phyloP scores from a whole-genome alignment of 2,329 filamentous ascomycete genomes.

The Huntiella savannae region DNA sequence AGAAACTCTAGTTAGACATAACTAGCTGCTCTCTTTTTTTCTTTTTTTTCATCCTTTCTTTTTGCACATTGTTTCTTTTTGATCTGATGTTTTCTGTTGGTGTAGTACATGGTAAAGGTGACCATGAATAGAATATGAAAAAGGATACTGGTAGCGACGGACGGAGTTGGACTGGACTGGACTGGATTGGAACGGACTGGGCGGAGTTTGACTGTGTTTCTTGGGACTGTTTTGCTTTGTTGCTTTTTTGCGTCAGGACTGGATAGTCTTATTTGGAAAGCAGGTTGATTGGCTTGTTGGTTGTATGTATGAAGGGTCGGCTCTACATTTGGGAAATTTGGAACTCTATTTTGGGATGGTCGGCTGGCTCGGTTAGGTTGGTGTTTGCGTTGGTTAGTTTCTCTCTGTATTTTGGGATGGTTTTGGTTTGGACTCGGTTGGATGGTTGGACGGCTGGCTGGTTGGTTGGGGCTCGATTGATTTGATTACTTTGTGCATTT shows the following conservation, averaged over 20 bases:
- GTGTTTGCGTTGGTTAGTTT: neutral
- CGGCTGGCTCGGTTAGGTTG: neutral
- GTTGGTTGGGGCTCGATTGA: constrained; percentile 1
- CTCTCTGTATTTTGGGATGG: neutral
- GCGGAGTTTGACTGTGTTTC: constrained; percentile 10
- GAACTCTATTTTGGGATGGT: neutral
- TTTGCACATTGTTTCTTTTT: constrained; percentile 11
- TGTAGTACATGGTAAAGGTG: too few relatives aligned
- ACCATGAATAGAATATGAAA: too few relatives aligned
- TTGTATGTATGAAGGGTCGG: constrained; percentile 1
- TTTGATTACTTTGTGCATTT: constrained; percentile 5
- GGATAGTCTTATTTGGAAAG: neutral
- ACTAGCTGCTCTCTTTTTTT: constrained; percentile 4
- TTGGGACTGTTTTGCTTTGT: neutral
- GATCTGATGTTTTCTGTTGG: neutral
- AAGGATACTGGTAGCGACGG: too few relatives aligned
- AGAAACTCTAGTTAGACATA: neutral
- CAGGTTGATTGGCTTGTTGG: constrained; percentile 4
- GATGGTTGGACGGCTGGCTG: neutral
- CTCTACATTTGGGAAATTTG: too few relatives aligned
- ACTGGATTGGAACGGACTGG: constrained; percentile 5
- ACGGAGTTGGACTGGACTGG: neutral
- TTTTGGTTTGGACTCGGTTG: neutral
- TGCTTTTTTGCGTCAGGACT: neutral
- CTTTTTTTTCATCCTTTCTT: constrained; percentile 12